Evolutionary conservation across 1,284 basidiomycete species (phyloP), one percentile per base, ranked within the genome.

Genomic region (Ustilago loliicola): DNA sequence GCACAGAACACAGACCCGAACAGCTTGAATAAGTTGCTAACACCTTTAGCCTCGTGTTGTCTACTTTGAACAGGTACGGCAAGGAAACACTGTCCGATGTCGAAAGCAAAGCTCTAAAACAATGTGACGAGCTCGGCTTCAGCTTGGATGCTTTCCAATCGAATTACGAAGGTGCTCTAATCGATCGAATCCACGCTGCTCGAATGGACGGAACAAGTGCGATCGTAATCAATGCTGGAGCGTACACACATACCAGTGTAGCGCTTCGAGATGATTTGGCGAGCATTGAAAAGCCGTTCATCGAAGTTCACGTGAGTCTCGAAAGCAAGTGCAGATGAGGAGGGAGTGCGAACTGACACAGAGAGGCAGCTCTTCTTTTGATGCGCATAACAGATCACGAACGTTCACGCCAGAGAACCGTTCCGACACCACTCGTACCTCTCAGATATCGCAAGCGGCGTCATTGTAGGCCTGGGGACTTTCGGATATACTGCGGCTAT

Each of bases 391-490:
- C 48, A 81, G 75, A 80, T 87, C 63, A 78, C 84, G 21, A 87
- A 87, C 59, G 79, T 85, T 25, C 86, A 87, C 61, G 83, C 85
- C 0, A 66, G 87, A 21, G 87, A 87, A 60, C 30, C 74, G 27
- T 87, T 86, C 72, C 73, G 87, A 27, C 87, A 87, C 57, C 84
- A 86, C 53, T 86, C 85, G 10, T 85, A 85, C 62, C 75, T 87
- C 25, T 82, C 80, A 8, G 86, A 86, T 57, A 83, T 84, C 53
- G 86, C 86, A 0, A 71, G 79, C 10, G 82, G 81, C 48, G 80
- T 86, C 38, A 79, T 86, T 30, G 80, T 85, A 4, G 83, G 83
- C 13, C 27, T 84, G 5, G 83, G 83, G 1, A 66, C 73, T 0
- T 77, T 52, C 38, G 59, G 58, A 9, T 78, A 78, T 27, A 75